Percentiles rank a stretch among this genome's conserved stretches.
Evolutionary conservation across 179 eudicot genomes (phyloP).

Genomic region (Spinacia oleracea): DNA sequence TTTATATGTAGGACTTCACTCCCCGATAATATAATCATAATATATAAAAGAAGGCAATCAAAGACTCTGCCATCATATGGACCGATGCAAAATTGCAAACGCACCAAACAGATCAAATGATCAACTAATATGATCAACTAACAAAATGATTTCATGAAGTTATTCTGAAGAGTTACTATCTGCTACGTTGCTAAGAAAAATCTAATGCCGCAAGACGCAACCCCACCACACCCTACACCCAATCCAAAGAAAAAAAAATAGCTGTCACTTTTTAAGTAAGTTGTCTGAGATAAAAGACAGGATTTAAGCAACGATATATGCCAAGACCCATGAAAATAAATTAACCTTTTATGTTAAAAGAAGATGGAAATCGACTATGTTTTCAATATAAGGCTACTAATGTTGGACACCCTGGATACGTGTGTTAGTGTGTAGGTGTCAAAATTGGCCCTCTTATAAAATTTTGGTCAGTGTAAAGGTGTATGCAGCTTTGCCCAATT

Average conservation of each 20-base stretch:
- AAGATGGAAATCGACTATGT: background rate
- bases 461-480: background rate
- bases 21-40: background rate
- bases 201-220: background rate
- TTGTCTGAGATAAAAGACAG: background rate
- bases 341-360: background rate
- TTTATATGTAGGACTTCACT: background rate
- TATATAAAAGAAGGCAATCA: background rate
- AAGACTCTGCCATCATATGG: background rate
- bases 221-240: background rate
- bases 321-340: background rate
- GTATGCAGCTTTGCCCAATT: background rate
- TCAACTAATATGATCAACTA: too few species aligned
- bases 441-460: background rate
- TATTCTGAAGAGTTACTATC: background rate
- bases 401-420: background rate
- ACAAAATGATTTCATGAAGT: background rate
- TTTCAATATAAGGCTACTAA: background rate
- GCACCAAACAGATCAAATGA: background rate
- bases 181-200: background rate
- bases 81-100: background rate
- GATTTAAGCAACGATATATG: background rate
- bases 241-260: background rate
- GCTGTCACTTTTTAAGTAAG: background rate
- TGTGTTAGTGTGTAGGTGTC: too few species aligned